phyloP scores from a whole-genome alignment of 2,329 filamentous ascomycete species.

The Aureobasidium sp. region DNA sequence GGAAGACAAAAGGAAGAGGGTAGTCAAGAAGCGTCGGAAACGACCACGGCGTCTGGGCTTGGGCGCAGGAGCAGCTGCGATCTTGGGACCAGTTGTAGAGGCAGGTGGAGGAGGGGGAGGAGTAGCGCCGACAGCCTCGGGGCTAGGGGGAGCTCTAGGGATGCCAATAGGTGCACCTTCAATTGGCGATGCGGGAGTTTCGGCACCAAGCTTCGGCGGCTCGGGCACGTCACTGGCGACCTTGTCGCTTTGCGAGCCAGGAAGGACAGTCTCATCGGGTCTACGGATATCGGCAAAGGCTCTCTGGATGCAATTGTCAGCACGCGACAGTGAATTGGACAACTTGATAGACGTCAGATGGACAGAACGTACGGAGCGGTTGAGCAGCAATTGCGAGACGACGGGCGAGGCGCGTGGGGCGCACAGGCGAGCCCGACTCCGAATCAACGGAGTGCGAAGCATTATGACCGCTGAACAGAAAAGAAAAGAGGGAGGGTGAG shows the following conservation, averaged over 20 bases:
- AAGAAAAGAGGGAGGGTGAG: constrained; percentile 4
- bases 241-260: constrained; percentile 26
- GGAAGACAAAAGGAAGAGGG: constrained; percentile 66
- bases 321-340: constrained; percentile 7
- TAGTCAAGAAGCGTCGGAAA: constrained; percentile 70
- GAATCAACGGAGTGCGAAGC: constrained; percentile 19
- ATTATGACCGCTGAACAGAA: constrained; percentile 16
- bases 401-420: constrained; percentile 6
- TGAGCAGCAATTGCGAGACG: constrained; percentile 19
- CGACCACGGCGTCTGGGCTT: constrained; percentile 59
- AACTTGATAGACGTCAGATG: not conserved
- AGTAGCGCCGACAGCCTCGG: constrained; percentile 22
- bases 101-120: constrained; percentile 18
- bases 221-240: constrained; percentile 26
- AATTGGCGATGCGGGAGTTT: constrained; percentile 16
- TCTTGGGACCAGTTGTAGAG: constrained; percentile 24
- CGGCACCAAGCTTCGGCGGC: constrained; percentile 23
- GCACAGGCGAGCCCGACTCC: constrained; percentile 18
- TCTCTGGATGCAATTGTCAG: constrained; percentile 21
- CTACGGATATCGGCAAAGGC: constrained; percentile 26
- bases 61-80: constrained; percentile 37
- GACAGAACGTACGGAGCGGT: constrained; percentile 15
- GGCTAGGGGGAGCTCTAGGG: constrained; percentile 23
- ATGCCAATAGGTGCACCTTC: constrained; percentile 18
- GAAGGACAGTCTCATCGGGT: constrained; percentile 29